Base-by-base conservation (phyloP, 305 asterid genomes). In the Withania somnifera region DNA sequence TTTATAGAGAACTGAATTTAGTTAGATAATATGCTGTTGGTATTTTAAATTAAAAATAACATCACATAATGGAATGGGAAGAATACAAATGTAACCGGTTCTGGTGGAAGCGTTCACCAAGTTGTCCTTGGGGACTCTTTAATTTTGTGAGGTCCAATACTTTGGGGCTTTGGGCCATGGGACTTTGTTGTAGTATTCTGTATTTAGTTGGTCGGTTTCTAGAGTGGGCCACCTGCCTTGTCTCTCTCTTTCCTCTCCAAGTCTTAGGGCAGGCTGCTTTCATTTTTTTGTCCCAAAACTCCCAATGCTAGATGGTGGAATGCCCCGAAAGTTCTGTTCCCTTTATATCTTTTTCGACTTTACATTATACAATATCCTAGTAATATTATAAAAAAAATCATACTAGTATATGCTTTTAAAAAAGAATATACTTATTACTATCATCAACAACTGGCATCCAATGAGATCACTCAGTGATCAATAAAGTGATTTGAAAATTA, bases 201-300 rank as follows among this genome's bases (percentile, higher is more conserved):
- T 9, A 75, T 47, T 75, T 28, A 75, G 26, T 26, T 50, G 60
- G 61, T 26, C 24, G 45, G 60, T 75, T 75, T 24, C 2, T 50
- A 50, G 79, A 7, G 11, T 24, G 79, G 58, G 26, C 5, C 61
- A 75, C 26, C 6, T 51, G 24, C 26, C 1, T 15, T 45, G 36
- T 42, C 52, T 42, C 78, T 45, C 79, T 47, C 61, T 47, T 73
- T 26, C 61, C 28, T 75, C 61, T 51, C 24, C 40, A 50, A 3
- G 5, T 73, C 26, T 47, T 73, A 50, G 40, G 47, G 79, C 42
- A 7, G 11, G 26, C 28, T 50, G 45, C 61, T 81, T 78, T 68
- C 77, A 32, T 6, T 50, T 66, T 68, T 60, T 79, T 51, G 85
- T 85, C 85, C 2, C 64, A 56, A 45, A 34, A 30, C 57, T 85